These are phyloP conservation scores for Cymbidium sinense DNA, from an alignment of 106 monocot species.

Conservation along the genomic window DNA sequence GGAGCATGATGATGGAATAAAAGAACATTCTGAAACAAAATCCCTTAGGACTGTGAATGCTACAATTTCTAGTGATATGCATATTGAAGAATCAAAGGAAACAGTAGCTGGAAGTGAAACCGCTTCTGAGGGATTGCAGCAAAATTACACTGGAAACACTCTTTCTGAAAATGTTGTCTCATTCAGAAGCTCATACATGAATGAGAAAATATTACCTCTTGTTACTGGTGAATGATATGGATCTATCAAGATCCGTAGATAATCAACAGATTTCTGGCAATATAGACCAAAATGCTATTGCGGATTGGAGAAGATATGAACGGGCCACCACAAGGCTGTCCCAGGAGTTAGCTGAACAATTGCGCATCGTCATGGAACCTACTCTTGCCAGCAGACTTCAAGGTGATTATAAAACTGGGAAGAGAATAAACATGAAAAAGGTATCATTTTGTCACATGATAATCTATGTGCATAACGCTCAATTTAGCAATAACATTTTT, in stretches of 20 bases:
- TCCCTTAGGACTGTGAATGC: slow-evolving; percentile 25
- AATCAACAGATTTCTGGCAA: slow-evolving; percentile 26
- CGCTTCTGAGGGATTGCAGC: slow-evolving; percentile 18
- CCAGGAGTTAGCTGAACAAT: slow-evolving; percentile 74
- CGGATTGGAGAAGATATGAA: slow-evolving; percentile 75
- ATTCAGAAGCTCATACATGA: slow-evolving; percentile 42
- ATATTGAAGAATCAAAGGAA: slow-evolving; percentile 20
- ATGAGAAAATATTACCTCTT: slow-evolving; percentile 21
- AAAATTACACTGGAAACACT: background rate
- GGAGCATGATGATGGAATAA: slow-evolving; percentile 25
- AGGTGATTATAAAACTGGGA: slow-evolving; percentile 94
- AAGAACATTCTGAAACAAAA: slow-evolving; percentile 27
- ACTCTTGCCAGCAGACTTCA: slow-evolving; percentile 91
- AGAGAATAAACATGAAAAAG: slow-evolving; percentile 98
- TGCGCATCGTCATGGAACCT: slow-evolving; percentile 88
- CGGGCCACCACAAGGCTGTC: slow-evolving; percentile 58
- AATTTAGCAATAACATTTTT: background rate
- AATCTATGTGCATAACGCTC: background rate
- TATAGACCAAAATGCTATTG: slow-evolving; percentile 23
- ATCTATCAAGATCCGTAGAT: slow-evolving; percentile 14
- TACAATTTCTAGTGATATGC: slow-evolving; percentile 10
- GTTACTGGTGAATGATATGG: background rate
- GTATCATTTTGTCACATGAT: slow-evolving; percentile 15
- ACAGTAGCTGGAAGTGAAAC: slow-evolving; percentile 15
- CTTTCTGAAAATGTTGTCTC: slow-evolving; percentile 37